phyloP scores from a whole-genome alignment of 2,329 filamentous ascomycete genomes.

The Pseudocercospora fuligena region DNA sequence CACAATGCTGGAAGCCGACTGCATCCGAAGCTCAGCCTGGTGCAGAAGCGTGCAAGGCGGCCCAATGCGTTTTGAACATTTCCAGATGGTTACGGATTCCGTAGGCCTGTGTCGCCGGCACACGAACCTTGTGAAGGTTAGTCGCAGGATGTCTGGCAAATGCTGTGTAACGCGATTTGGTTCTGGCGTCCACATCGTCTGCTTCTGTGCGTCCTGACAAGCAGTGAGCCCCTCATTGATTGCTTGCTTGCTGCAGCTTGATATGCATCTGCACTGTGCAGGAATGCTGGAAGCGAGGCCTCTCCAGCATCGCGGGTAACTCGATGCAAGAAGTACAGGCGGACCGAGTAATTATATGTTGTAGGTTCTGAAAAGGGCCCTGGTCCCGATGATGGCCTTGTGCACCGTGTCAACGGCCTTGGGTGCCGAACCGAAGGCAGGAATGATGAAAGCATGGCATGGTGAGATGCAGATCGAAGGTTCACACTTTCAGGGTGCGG shows the following conservation, averaged over 20 bases:
- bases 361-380: not conserved
- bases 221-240: slow-evolving; percentile 1
- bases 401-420: not conserved
- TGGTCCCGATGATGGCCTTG: not conserved
- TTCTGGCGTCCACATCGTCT: slow-evolving; percentile 1
- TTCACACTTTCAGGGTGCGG: slow-evolving; percentile 3
- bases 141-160: slow-evolving; percentile 17
- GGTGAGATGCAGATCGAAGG: slow-evolving; percentile 8
- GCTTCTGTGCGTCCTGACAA: slow-evolving; percentile 3
- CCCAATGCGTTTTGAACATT: slow-evolving; percentile 7
- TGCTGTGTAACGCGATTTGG: slow-evolving; percentile 14
- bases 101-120: slow-evolving; percentile 18
- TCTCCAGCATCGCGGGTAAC: not conserved
- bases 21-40: slow-evolving; percentile 5
- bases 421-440: not conserved
- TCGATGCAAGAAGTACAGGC: not conserved
- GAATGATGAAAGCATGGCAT: not conserved
- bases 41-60: not conserved
- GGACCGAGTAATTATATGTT: not conserved
- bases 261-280: not conserved
- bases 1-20: not conserved
- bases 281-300: not conserved
- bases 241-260: slow-evolving; percentile 13
- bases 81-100: slow-evolving; percentile 14
- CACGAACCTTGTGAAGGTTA: slow-evolving; percentile 16